A percentile compares a stretch with the other conserved stretches of the same genome.
These are phyloP conservation scores for Cocos nucifera DNA, from an alignment of 176 grass and related monocot species.

Conservation along the genomic window DNA sequence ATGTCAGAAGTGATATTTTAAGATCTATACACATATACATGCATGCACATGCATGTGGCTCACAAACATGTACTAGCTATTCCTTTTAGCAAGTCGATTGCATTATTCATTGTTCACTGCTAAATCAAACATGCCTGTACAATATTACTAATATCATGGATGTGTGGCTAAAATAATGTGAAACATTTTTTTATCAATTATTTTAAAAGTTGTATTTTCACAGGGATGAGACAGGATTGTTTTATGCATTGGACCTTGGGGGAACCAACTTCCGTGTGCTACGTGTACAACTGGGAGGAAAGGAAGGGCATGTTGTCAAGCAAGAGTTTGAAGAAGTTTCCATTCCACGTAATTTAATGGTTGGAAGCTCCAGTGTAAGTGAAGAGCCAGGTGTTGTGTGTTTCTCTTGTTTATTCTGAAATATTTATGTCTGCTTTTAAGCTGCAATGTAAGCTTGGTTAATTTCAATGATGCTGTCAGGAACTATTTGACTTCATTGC, in stretches of 20 bases:
- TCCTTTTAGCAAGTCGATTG: too few species aligned
- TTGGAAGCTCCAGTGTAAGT: conserved; percentile 48
- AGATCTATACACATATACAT: too few species aligned
- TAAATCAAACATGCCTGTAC: too few species aligned
- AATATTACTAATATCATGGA: too few species aligned
- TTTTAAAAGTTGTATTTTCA: not conserved
- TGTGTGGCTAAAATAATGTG: too few species aligned
- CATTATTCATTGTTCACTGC: too few species aligned
- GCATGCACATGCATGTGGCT: too few species aligned
- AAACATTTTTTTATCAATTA: too few species aligned
- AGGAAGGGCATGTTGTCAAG: conserved; percentile 47
- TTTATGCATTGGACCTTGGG: conserved; percentile 84
- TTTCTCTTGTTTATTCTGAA: not conserved
- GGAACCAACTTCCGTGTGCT: conserved; percentile 79
- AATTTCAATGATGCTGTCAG: conserved; percentile 14
- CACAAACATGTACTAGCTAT: too few species aligned
- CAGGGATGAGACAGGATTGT: conserved; percentile 53
- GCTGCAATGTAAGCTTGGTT: not conserved
- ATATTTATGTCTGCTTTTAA: too few species aligned
- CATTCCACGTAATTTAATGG: conserved; percentile 65
- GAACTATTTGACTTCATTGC: conserved; percentile 84
- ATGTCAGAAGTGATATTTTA: too few species aligned
- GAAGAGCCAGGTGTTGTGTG: not conserved
- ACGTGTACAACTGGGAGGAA: conserved; percentile 60
- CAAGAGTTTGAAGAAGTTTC: conserved; percentile 55